A percentile compares a stretch with the other conserved stretches of the same genome.
These are phyloP conservation scores for Geranium rotundifolium DNA, from an alignment of 345 rosid species.

Conservation along the genomic window DNA sequence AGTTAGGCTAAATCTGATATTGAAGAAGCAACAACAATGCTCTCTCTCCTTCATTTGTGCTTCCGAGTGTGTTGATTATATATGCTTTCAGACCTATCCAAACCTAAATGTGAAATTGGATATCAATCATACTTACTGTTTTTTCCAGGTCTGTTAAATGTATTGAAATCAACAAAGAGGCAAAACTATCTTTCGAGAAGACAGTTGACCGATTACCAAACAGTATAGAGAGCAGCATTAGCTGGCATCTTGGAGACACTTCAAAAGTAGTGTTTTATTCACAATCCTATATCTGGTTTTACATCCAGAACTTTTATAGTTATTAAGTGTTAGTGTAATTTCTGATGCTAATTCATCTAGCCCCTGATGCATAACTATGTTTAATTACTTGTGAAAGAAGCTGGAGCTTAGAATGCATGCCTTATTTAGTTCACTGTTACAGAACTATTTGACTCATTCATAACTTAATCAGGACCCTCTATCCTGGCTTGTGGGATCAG, in stretches of 20 bases:
- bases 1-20: no score
- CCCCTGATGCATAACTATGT: background rate
- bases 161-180: conserved; percentile 85
- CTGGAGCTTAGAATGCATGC: no score
- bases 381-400: no score
- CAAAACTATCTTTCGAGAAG: conserved; percentile 81
- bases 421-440: background rate
- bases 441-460: background rate
- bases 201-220: conserved; percentile 68
- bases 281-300: background rate
- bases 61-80: no score
- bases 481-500: conserved; percentile 88
- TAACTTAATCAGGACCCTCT: conserved; percentile 50
- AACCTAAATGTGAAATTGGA: background rate
- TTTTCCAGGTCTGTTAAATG: conserved; percentile 75
- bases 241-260: conserved; percentile 89
- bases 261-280: conserved; percentile 40
- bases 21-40: no score
- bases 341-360: background rate
- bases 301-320: background rate
- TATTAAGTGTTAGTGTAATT: background rate
- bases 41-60: no score
- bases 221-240: conserved; percentile 53
- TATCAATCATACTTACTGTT: conserved; percentile 5
- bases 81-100: background rate